Percentiles rank a stretch among this genome's conserved stretches.
Conservation (phyloP, 164 flowering plant species). For the Stephania yunnanensis region DNA sequence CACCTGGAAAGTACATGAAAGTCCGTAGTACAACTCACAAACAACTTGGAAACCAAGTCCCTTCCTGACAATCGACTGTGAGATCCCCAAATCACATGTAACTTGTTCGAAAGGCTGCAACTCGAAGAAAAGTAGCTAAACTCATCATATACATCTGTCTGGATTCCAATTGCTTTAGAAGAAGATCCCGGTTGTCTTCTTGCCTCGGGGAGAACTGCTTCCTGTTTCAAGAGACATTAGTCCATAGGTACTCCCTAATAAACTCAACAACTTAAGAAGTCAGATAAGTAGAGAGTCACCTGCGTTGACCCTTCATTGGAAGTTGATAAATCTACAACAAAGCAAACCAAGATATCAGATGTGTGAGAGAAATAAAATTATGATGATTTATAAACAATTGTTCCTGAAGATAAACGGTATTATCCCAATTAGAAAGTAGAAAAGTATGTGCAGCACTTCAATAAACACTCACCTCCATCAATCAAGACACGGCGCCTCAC, state of each 20-base stretch:
- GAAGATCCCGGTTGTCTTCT: conserved; percentile 12
- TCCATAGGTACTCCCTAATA: background rate
- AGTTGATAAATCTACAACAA: conserved; percentile 23
- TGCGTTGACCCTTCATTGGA: conserved; percentile 16
- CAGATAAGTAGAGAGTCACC: conserved; percentile 10
- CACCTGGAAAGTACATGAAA: conserved; percentile 54
- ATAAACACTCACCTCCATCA: conserved; percentile 29
- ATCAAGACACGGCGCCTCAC: conserved; percentile 13
- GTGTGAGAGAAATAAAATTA: conserved; percentile 5
- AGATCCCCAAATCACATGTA: conserved; percentile 49
- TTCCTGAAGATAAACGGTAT: background rate
- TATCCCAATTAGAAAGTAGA: background rate
- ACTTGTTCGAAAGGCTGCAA: conserved; percentile 31
- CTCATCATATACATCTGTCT: conserved; percentile 44
- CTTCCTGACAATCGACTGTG: conserved; percentile 31
- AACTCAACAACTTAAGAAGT: background rate
- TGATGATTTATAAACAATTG: background rate
- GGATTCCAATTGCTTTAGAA: conserved; percentile 54
- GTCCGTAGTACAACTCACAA: conserved; percentile 54
- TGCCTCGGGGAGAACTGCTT: conserved; percentile 13
- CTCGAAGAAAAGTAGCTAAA: conserved; percentile 8
- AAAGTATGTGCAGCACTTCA: background rate
- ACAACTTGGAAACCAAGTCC: conserved; percentile 48
- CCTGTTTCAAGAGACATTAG: conserved; percentile 11
- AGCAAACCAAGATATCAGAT: conserved; percentile 13